phyloP scores from a whole-genome alignment of 2,329 filamentous ascomycete species.

The Stagonosporopsis vannaccii region DNA sequence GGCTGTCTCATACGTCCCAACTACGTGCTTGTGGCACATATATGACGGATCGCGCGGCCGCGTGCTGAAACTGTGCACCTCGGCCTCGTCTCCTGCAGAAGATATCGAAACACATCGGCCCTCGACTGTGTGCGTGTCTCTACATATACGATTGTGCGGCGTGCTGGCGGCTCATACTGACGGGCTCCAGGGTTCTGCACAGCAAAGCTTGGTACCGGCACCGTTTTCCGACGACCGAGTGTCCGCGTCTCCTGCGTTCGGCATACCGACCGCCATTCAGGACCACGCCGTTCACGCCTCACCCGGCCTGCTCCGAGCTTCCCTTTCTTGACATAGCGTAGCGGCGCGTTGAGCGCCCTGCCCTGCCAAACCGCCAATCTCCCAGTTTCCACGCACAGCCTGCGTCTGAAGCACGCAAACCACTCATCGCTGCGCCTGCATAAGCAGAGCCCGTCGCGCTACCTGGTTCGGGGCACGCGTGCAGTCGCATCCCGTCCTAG shows the following conservation, averaged over 20 bases:
- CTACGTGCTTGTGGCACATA: constrained; percentile 6
- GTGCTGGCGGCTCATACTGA: constrained; percentile 1
- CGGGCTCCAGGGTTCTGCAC: constrained; percentile 1
- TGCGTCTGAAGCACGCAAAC: constrained; percentile 5
- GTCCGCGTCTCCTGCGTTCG: constrained; percentile 5
- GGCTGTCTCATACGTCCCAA: constrained; percentile 1
- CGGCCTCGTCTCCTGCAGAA: neutral
- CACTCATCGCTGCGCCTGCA: constrained; percentile 16
- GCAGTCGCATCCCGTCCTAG: constrained; percentile 14
- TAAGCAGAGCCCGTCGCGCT: constrained; percentile 8
- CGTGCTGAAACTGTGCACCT: constrained; percentile 3
- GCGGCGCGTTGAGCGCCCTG: neutral
- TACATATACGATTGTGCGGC: neutral
- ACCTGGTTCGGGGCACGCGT: constrained; percentile 18
- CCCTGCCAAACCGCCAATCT: constrained; percentile 9
- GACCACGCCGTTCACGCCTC: neutral
- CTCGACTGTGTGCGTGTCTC: constrained; percentile 8
- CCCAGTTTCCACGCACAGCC: constrained; percentile 11
- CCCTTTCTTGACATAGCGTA: constrained; percentile 2
- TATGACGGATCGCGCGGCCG: constrained; percentile 5
- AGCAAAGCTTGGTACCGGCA: constrained; percentile 9
- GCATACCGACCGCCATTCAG: neutral
- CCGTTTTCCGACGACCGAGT: constrained; percentile 1
- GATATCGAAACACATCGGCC: constrained; percentile 5
- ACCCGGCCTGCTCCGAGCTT: constrained; percentile 3